These are phyloP conservation scores for Volutella citrinella DNA, from an alignment of 2,329 filamentous ascomycete genomes.

Conservation along the genomic window DNA sequence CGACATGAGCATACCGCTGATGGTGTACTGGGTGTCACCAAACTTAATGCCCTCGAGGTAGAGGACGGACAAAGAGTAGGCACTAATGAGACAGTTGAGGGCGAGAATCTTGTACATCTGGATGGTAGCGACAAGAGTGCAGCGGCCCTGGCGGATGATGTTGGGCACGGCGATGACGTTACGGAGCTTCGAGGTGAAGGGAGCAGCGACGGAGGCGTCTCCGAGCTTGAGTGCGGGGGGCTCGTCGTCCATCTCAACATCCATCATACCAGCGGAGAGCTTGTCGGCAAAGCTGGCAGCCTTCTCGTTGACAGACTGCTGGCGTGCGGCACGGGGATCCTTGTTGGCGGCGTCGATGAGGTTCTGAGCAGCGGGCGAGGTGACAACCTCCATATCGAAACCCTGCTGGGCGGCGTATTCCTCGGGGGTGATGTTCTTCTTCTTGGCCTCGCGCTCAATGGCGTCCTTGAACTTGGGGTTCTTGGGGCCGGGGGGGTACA, in stretches of 20 bases:
- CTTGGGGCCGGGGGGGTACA: conserved; percentile 84
- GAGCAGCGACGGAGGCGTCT: conserved; percentile 93
- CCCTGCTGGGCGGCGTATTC: conserved; percentile 55
- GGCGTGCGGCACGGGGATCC: conserved; percentile 23
- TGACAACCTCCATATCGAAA: conserved; percentile 59
- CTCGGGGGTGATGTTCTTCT: conserved; percentile 66
- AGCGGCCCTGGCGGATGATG: conserved; percentile 95
- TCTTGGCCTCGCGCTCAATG: conserved; percentile 78
- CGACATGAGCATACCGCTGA: conserved; percentile 99
- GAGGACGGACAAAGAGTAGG: conserved; percentile 92
- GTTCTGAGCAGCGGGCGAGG: conserved; percentile 62
- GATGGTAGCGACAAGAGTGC: conserved; percentile 95
- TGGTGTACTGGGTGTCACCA: conserved; percentile 95
- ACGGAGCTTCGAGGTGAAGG: conserved; percentile 95
- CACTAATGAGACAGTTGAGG: conserved; percentile 94
- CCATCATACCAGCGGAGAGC: conserved; percentile 83
- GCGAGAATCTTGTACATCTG: conserved; percentile 99
- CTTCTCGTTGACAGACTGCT: conserved; percentile 66
- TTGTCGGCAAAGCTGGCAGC: conserved; percentile 81
- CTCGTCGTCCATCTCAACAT: conserved; percentile 82
- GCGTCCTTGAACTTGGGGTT: conserved; percentile 97
- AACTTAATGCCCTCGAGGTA: conserved; percentile 99
- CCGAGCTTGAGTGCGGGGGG: conserved; percentile 95
- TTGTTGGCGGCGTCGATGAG: conserved; percentile 45
- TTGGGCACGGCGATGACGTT: conserved; percentile 97